Base-by-base conservation (phyloP, 192 early-diverging fungal species). In the Coemansia umbellata region DNA sequence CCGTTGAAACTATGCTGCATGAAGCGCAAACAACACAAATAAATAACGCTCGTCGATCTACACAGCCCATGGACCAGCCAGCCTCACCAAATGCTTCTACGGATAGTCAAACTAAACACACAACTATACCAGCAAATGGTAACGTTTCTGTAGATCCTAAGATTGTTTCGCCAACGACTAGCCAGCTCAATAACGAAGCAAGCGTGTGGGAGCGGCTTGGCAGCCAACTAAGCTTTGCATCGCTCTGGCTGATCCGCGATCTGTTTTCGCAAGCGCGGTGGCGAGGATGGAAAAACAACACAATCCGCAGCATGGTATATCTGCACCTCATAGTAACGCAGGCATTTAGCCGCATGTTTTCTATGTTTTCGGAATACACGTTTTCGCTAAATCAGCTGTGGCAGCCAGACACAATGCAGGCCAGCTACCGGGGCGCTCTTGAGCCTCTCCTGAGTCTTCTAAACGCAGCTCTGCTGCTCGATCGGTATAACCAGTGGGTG, bases 301-400 rank as follows among this genome's bases (percentile, higher is more conserved):
- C 62, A 33, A 27, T 68, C 43, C 66, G 73, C 9, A 57, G 73
- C 0, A 50, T 69, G 33, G 58, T 76, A 4, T 76, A 76, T 28
- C 39, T 69, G 35, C 73, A 76, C 53, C 66, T 76, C 42, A 76
- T 76, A 7, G 37, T 76, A 23, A 60, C 42, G 10, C 73, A 76
- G 57, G 57, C 73, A 14, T 65, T 76, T 30, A 61, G 57, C 35
- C 60, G 66, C n/a, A 69, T 69, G 14, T 57, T 69, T 43, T 56
- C 61, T 7, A 41, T 69, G 53, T 69, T 76, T 33, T 68, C 66
- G 10, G 66, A 76, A 61, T 76, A 76, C 62, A 76, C 73, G 22
- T 76, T 76, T 53, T 76, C 73, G 22, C 45, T 76, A 19, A 76
- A 69, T 37, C 66, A 76, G 61, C 57, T 76, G n/a, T 65, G 60